These are phyloP conservation scores for Phytophthora fragariaefolia DNA, from an alignment of 352 stramenopile species.

Conservation along the genomic window DNA sequence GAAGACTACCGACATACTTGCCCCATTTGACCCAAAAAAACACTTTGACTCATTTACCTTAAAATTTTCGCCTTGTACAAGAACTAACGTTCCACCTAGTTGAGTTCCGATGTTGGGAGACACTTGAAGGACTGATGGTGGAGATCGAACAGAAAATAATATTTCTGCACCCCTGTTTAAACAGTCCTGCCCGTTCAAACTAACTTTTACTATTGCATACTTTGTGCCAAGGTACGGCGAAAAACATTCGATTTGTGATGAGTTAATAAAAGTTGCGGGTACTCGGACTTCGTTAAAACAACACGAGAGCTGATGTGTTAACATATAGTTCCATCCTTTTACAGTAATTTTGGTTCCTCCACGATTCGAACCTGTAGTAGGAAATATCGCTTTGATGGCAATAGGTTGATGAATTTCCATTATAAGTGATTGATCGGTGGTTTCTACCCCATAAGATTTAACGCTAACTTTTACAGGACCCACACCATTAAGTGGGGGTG, in stretches of 20 bases:
- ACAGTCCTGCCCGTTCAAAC: conserved; percentile 66
- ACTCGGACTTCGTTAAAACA: conserved; percentile 65
- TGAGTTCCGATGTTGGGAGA: conserved; percentile 44
- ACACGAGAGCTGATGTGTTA: conserved; percentile 63
- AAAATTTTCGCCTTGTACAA: conserved; percentile 51
- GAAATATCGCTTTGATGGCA: conserved; percentile 34
- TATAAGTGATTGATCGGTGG: conserved; percentile 11
- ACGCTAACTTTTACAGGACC: conserved; percentile 32
- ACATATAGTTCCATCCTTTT: conserved; percentile 55
- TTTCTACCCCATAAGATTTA: conserved; percentile 16
- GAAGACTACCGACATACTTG: conserved; percentile 30
- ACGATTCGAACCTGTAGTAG: conserved; percentile 30
- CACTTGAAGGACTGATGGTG: conserved; percentile 39
- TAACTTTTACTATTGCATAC: conserved; percentile 46
- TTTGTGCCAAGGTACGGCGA: conserved; percentile 44
- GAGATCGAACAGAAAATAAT: conserved; percentile 51
- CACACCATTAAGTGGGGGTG: conserved; percentile 26
- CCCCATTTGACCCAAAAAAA: conserved; percentile 38
- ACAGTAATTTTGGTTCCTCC: conserved; percentile 58
- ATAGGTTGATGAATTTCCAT: conserved; percentile 43
- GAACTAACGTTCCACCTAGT: conserved; percentile 61
- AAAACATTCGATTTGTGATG: conserved; percentile 58
- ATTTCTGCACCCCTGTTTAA: conserved; percentile 41
- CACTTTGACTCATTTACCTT: conserved; percentile 45
- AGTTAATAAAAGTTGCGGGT: conserved; percentile 70